These are phyloP conservation scores for Puccinia horiana DNA, from an alignment of 1,284 basidiomycete species.

Conservation along the genomic window DNA sequence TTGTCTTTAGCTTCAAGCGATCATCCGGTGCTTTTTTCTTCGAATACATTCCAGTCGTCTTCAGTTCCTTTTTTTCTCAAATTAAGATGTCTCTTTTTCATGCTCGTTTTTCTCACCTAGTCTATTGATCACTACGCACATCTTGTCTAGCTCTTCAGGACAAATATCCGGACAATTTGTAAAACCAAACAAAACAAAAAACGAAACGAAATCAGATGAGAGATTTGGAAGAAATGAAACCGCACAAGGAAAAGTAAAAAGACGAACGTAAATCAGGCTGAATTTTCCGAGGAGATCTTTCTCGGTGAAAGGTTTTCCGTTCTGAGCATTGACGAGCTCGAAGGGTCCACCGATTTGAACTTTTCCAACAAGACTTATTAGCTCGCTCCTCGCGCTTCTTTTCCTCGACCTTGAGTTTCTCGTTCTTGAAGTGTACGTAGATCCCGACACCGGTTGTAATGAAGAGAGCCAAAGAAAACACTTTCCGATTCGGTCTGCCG, in stretches of 20 bases:
- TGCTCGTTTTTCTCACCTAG: conserved; percentile 66
- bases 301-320: conserved; percentile 74
- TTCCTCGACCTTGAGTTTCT: conserved; percentile 78
- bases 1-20: conserved; percentile 63
- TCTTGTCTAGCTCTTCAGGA: conserved; percentile 96
- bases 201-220: not conserved
- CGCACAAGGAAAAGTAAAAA: not conserved
- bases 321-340: conserved; percentile 68
- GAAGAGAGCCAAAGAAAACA: conserved; percentile 78
- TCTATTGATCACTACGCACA: conserved; percentile 75
- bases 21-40: conserved; percentile 25
- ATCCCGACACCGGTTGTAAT: conserved; percentile 77
- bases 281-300: conserved; percentile 78
- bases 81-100: not conserved
- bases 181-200: conserved; percentile 73
- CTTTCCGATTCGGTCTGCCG: conserved; percentile 55
- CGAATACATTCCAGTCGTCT: conserved; percentile 56
- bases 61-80: not conserved
- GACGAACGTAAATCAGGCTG: conserved; percentile 73
- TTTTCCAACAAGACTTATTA: conserved; percentile 62
- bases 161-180: conserved; percentile 98
- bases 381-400: conserved; percentile 65
- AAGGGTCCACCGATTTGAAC: conserved; percentile 90
- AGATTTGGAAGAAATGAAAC: not conserved
- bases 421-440: conserved; percentile 82